Conservation (phyloP, 257 asterid species). For the Solanum lignicaule region DNA sequence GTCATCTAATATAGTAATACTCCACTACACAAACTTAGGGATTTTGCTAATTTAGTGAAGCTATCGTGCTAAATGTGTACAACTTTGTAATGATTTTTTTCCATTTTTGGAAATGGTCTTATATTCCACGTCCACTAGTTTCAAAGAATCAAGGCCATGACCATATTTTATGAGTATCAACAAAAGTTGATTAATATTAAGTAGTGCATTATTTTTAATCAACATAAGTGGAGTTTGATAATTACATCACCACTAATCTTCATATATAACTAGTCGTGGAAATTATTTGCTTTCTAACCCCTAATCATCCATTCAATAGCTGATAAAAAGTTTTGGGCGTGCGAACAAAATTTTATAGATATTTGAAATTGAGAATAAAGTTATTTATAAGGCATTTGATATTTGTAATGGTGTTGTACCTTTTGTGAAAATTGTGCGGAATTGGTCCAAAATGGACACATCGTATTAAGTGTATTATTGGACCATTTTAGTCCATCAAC, state of each 20-base stretch:
- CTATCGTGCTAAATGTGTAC: neutral
- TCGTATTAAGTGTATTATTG: neutral
- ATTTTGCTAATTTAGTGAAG: neutral
- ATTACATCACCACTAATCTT: neutral
- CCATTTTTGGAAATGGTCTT: neutral
- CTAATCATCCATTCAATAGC: neutral
- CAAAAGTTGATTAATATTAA: neutral
- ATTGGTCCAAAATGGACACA: neutral
- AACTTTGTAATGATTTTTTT: neutral
- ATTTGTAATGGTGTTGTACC: neutral
- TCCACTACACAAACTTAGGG: neutral
- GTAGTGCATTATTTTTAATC: neutral
- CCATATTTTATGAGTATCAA: neutral
- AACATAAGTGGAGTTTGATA: neutral
- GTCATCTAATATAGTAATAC: neutral
- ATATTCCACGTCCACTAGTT: neutral
- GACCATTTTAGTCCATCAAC: neutral
- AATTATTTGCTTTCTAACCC: neutral
- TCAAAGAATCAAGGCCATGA: neutral
- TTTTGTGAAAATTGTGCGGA: neutral
- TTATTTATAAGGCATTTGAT: neutral
- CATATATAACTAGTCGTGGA: neutral
- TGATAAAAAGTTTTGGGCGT: fast-evolving
- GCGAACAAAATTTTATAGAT: neutral
- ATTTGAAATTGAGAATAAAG: neutral